Evolutionary conservation across 345 rosid species (phyloP), one percentile per base, ranked within the genome.

Genomic region (Stellera chamaejasme): DNA sequence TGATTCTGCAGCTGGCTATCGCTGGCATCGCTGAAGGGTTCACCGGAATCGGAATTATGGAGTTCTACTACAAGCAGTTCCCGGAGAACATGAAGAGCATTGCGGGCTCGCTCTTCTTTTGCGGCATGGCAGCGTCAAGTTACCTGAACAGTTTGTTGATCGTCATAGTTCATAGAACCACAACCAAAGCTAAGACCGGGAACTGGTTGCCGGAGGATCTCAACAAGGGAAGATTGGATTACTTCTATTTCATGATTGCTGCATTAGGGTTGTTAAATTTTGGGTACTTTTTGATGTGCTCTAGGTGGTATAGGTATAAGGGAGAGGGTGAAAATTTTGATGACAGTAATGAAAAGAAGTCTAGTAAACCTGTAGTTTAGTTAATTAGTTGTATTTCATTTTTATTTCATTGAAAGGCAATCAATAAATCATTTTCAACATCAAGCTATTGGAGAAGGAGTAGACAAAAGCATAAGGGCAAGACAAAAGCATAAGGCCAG

Each of bases 61-160:
- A 72, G 59, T 71, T 71, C 49, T 66, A 71, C 68, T 71, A 72
- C 69, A 72, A 67, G 56, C 69, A 72, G 56, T 67, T 72, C 59
- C 76, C 76, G 13, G 76, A 72, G 62, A 72, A 72, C 66, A 72
- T 72, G 76, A 56, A 63, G 55, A 72, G 76, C 57, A 57, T 72
- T 14, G 72, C 72, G 0, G 76, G 76, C 16, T 72, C 76, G 23
- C 13, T 72, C 41, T 67, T 63, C 14, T 67, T 59, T 8, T 72
- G 76, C 4, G 69, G 72, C 6, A 50, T 72, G 3, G 76, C 72
- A 23, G 12, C 63, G 23, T 64, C 76, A 10, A 72, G 76, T 23
- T 72, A 72, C 59, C 61, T 63, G 9, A 72, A 69, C 52, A 64
- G 50, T 54, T 72, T 72, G 36, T 27, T 67, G 65, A 43, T 72